A percentile compares a stretch with the other conserved stretches of the same genome.
Evolutionary conservation across 257 asterid genomes (phyloP).

Genomic region (Osmanthus fragrans): DNA sequence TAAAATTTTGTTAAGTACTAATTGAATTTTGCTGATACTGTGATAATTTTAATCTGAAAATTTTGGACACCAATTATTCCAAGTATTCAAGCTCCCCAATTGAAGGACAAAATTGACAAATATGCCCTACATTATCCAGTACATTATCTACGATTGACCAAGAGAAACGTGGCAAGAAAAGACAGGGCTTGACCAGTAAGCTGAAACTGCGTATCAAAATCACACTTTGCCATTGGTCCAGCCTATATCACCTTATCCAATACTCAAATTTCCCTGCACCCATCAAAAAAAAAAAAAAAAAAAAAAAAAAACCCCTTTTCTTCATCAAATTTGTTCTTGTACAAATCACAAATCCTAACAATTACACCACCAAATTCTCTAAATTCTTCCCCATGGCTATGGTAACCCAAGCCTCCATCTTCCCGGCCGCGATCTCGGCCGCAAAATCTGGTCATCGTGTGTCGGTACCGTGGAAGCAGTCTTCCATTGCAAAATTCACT

Average conservation of each 20-base stretch:
- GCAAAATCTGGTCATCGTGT: slow-evolving; percentile 40
- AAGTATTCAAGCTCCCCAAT: too few relatives aligned
- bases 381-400: slow-evolving; percentile 48
- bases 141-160: neutral
- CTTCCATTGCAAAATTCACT: slow-evolving; percentile 39
- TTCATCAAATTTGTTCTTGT: slow-evolving; percentile 16
- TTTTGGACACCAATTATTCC: too few relatives aligned
- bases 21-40: too few relatives aligned
- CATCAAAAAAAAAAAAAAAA: neutral
- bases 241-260: slow-evolving; percentile 40
- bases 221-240: slow-evolving; percentile 38
- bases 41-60: too few relatives aligned
- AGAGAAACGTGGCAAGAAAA: slow-evolving; percentile 19
- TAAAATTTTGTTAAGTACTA: too few relatives aligned
- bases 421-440: slow-evolving; percentile 61
- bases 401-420: slow-evolving; percentile 89
- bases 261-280: slow-evolving; percentile 29
- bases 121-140: neutral
- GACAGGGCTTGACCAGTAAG: neutral
- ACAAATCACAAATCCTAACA: neutral
- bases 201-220: slow-evolving; percentile 28
- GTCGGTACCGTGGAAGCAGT: slow-evolving; percentile 61
- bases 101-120: neutral
- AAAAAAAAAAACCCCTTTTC: neutral
- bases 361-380: neutral